A percentile compares a stretch with the other conserved stretches of the same genome.
These are phyloP conservation scores for Phlebiopsis flavidoalba DNA, from an alignment of 768 basidiomycete species.

Conservation along the genomic window DNA sequence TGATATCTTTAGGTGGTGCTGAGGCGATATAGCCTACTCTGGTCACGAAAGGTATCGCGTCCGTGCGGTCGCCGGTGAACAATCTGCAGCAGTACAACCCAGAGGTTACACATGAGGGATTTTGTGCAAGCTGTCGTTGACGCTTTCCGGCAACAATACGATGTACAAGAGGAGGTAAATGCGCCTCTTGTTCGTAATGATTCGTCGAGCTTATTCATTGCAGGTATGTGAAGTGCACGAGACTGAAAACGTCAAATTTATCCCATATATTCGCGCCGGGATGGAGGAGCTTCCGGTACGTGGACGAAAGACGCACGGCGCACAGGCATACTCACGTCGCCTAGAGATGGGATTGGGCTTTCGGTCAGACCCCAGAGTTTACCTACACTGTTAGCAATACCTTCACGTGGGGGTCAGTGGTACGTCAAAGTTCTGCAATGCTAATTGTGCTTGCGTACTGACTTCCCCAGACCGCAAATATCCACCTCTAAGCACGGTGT, in stretches of 20 bases:
- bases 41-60: slow-evolving; percentile 80
- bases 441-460: neutral
- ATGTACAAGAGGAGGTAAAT: slow-evolving; percentile 30
- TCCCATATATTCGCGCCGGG: slow-evolving; percentile 61
- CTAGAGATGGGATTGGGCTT: slow-evolving; percentile 91
- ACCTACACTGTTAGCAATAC: slow-evolving; percentile 45
- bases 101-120: slow-evolving; percentile 58
- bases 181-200: neutral
- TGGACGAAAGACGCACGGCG: neutral
- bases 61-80: slow-evolving; percentile 88
- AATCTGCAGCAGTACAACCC: slow-evolving; percentile 61
- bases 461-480: slow-evolving; percentile 34
- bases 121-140: slow-evolving; percentile 62
- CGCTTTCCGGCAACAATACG: slow-evolving; percentile 64
- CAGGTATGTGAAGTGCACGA: slow-evolving; percentile 35
- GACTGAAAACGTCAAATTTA: slow-evolving; percentile 35
- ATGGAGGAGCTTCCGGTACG: slow-evolving; percentile 70
- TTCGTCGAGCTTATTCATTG: neutral
- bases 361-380: slow-evolving; percentile 93
- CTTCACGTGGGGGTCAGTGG: slow-evolving; percentile 37
- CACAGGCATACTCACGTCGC: neutral
- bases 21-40: slow-evolving; percentile 55
- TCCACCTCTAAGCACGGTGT: slow-evolving; percentile 65
- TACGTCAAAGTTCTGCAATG: slow-evolving; percentile 21
- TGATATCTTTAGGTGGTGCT: neutral